Evolutionary conservation across 2,329 filamentous ascomycete genomes (phyloP).

Genomic region (Aspergillus persii): DNA sequence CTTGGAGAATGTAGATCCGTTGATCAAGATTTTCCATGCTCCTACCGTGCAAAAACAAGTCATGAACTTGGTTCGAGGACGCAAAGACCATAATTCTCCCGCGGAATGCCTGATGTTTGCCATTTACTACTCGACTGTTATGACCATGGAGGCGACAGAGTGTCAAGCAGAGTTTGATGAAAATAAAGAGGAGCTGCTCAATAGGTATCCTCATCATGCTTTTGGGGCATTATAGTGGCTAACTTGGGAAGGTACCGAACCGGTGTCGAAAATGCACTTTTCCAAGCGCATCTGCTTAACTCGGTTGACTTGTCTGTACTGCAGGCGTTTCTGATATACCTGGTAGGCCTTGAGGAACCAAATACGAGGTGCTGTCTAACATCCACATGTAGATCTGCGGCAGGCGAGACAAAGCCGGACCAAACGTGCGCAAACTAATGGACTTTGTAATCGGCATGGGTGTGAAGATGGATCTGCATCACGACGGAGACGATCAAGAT

Average conservation of each 20-base stretch:
- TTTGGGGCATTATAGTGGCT: not conserved
- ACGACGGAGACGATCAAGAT: conserved; percentile 3
- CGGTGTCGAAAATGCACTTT: conserved; percentile 15
- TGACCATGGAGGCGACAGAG: conserved; percentile 10
- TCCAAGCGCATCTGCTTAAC: conserved; percentile 8
- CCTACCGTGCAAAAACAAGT: conserved; percentile 51
- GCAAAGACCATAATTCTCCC: not conserved
- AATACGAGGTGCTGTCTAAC: not conserved
- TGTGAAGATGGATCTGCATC: conserved; percentile 14
- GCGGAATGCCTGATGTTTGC: conserved; percentile 17
- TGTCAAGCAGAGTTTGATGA: conserved; percentile 15
- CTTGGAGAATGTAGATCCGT: conserved; percentile 47
- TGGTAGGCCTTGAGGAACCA: conserved; percentile 9
- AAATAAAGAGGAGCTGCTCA: conserved; percentile 8
- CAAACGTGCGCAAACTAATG: conserved; percentile 10
- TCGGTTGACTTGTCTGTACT: conserved; percentile 12
- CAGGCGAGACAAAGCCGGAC: conserved; percentile 12
- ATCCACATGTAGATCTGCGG: conserved; percentile 13
- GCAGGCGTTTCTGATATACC: conserved; percentile 21
- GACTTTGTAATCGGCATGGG: conserved; percentile 13
- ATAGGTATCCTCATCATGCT: conserved; percentile 7
- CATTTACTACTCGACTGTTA: conserved; percentile 19
- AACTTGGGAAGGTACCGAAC: conserved; percentile 17
- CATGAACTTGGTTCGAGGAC: conserved; percentile 33
- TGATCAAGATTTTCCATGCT: conserved; percentile 56